A percentile compares a stretch with the other conserved stretches of the same genome.
Evolutionary conservation across 1,284 basidiomycete species (phyloP).

Genomic region (Ustilago curta): DNA sequence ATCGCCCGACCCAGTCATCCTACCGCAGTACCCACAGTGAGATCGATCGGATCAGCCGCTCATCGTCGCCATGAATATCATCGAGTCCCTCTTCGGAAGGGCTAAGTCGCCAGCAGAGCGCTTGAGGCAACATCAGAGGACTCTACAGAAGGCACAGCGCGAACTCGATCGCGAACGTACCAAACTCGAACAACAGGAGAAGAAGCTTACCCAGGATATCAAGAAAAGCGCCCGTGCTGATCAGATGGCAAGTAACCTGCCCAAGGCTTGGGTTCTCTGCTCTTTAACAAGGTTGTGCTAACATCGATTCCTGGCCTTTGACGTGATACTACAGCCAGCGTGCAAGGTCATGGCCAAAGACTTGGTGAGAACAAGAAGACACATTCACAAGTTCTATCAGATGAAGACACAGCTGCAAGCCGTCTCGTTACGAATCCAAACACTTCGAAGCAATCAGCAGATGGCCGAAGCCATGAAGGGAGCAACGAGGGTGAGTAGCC

Average conservation of each 20-base stretch:
- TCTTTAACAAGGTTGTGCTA: not conserved
- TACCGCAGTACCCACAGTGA: too few species aligned
- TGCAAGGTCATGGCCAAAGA: slow-evolving; percentile 99
- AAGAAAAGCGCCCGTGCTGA: slow-evolving; percentile 95
- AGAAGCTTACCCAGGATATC: slow-evolving; percentile 79
- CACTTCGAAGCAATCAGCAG: slow-evolving; percentile 94
- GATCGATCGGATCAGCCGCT: not conserved
- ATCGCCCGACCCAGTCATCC: not conserved
- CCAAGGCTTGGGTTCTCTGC: not conserved
- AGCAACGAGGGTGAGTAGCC: slow-evolving; percentile 81
- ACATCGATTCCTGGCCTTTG: not conserved
- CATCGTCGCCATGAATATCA: slow-evolving; percentile 41
- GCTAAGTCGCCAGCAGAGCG: slow-evolving; percentile 95
- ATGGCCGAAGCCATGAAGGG: slow-evolving; percentile 99
- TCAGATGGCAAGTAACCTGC: slow-evolving; percentile 80
- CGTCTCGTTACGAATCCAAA: slow-evolving; percentile 94
- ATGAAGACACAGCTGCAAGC: slow-evolving; percentile 99
- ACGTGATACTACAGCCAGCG: slow-evolving; percentile 43
- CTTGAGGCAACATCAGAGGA: slow-evolving; percentile 92
- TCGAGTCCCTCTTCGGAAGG: slow-evolving; percentile 78
- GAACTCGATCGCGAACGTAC: slow-evolving; percentile 94
- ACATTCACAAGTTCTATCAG: slow-evolving; percentile 97
- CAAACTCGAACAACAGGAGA: slow-evolving; percentile 88
- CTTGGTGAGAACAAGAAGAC: slow-evolving; percentile 91
- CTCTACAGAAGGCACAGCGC: slow-evolving; percentile 93